Evolutionary conservation across 176 grass and related monocot genomes (phyloP), one percentile per base, ranked within the genome.

Genomic region (Oryza punctata): DNA sequence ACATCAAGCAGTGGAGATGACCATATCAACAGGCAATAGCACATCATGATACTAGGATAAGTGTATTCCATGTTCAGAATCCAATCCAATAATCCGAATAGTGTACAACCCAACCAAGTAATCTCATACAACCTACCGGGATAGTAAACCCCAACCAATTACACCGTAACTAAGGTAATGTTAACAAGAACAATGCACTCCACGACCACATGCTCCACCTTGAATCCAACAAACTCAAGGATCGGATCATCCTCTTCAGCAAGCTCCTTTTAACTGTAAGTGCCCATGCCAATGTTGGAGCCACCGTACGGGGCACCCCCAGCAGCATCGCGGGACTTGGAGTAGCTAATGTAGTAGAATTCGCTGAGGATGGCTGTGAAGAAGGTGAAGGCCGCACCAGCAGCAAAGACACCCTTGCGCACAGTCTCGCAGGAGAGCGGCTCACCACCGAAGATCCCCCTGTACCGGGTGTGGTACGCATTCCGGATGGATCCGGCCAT

Each of bases 391-490:
- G 93, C 96, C 2, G 93, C 93, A 28, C 96, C 96, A 9, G 96
- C 87, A 2, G 87, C 93, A 3, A 98, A 98, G 30, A 98, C 89
- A 2, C 96, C 96, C 70, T 95, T 98, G 74, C 96, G 91, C 76
- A 98, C 46, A 1, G 87, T 95, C 82, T 95, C 89, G n/a, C 96
- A 98, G 9, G 96, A 91, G 35, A 92, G 82, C 0, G 82, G 10
- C 0, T 90, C 54, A 0, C 86, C 88, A 1, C 63, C 67, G 16
- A 79, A 93, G 30, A 87, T 26, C 5, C 86, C 85, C 82, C 93
- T 90, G 85, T 98, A 95, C 37, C 89, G 83, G 61, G 93, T 98
- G 89, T 98, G 96, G 82, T 95, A 95, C 0, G 96, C 96, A 32
- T 98, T 98, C 24, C 79, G 90, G 19, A 95, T 87, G 13, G 96